Percentiles rank a stretch among this genome's conserved stretches.
phyloP scores from a whole-genome alignment of 2,329 filamentous ascomycete genomes.

The Zymoseptoria crescenta region DNA sequence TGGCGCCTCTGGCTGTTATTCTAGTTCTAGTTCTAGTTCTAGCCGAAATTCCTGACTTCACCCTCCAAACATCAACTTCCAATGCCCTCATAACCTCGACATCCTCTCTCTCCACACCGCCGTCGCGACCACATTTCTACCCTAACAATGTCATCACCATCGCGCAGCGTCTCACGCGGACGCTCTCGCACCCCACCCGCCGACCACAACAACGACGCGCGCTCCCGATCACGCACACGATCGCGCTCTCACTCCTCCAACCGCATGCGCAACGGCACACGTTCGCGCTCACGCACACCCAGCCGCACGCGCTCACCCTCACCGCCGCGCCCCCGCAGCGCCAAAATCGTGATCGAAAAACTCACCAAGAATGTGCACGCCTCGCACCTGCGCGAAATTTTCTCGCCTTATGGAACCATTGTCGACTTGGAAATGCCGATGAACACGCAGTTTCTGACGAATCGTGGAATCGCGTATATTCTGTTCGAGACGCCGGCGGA shows the following conservation, averaged over 20 bases:
- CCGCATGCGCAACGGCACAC: slow-evolving; percentile 19
- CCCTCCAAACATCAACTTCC: neutral
- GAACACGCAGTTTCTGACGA: slow-evolving; percentile 77
- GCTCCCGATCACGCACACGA: slow-evolving; percentile 6
- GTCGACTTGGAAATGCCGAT: slow-evolving; percentile 83
- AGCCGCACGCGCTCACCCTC: slow-evolving; percentile 14
- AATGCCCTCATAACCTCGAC: neutral
- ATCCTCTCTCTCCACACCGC: neutral
- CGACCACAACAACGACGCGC: slow-evolving; percentile 19
- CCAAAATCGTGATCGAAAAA: slow-evolving; percentile 88
- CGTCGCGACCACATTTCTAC: slow-evolving; percentile 46
- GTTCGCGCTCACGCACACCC: slow-evolving; percentile 20
- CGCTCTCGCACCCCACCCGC: slow-evolving; percentile 29
- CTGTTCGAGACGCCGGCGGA: slow-evolving; percentile 69
- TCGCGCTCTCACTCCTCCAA: slow-evolving; percentile 28
- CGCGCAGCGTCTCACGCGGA: slow-evolving; percentile 35
- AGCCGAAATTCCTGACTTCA: neutral
- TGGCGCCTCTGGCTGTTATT: no score
- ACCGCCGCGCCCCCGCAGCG: slow-evolving; percentile 17
- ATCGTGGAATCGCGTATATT: slow-evolving; percentile 90
- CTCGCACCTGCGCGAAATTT: slow-evolving; percentile 82
- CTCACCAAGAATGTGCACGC: slow-evolving; percentile 92
- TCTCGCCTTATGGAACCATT: slow-evolving; percentile 78
- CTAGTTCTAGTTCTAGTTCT: no score
- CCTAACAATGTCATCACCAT: slow-evolving; percentile 10